Conservation (phyloP, 2,329 filamentous ascomycete species). For the Lasiodiplodia hormozganensis region DNA sequence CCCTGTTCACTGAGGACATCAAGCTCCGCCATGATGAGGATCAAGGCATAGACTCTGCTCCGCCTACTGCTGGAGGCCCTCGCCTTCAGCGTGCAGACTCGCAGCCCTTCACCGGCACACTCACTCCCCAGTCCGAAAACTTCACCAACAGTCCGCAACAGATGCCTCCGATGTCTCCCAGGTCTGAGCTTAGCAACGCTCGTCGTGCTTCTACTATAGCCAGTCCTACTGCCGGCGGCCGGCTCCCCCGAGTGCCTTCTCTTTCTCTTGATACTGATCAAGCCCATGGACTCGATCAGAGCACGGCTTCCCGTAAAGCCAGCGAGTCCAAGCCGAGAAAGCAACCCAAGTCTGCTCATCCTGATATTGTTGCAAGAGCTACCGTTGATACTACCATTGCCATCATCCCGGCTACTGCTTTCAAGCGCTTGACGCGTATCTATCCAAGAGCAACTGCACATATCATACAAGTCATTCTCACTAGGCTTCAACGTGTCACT, state of each 20-base stretch:
- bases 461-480: slow-evolving; percentile 96
- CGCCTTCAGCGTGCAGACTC: slow-evolving; percentile 31
- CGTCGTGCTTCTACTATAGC: slow-evolving; percentile 38
- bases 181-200: slow-evolving; percentile 33
- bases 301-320: slow-evolving; percentile 30
- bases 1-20: slow-evolving; percentile 94
- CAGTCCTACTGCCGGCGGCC: slow-evolving; percentile 45
- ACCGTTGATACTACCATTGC: slow-evolving; percentile 97
- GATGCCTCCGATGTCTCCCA: slow-evolving; percentile 39
- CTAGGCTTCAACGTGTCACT: slow-evolving; percentile 91
- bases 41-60: slow-evolving; percentile 56
- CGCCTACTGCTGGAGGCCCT: slow-evolving; percentile 36
- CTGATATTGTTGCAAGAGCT: slow-evolving; percentile 94
- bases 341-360: slow-evolving; percentile 78
- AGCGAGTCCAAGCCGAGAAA: slow-evolving; percentile 44
- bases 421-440: slow-evolving; percentile 86
- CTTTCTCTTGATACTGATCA: slow-evolving; percentile 68
- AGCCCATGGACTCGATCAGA: neutral
- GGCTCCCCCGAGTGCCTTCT: slow-evolving; percentile 70
- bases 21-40: slow-evolving; percentile 74
- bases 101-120: slow-evolving; percentile 32
- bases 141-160: slow-evolving; percentile 44
- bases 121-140: slow-evolving; percentile 48
- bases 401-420: slow-evolving; percentile 96
- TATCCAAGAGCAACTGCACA: slow-evolving; percentile 97